Percentiles rank a stretch among this genome's conserved stretches.
phyloP scores from a whole-genome alignment of 495 filamentous ascomycete species.

The Polyplosphaeria fusca region DNA sequence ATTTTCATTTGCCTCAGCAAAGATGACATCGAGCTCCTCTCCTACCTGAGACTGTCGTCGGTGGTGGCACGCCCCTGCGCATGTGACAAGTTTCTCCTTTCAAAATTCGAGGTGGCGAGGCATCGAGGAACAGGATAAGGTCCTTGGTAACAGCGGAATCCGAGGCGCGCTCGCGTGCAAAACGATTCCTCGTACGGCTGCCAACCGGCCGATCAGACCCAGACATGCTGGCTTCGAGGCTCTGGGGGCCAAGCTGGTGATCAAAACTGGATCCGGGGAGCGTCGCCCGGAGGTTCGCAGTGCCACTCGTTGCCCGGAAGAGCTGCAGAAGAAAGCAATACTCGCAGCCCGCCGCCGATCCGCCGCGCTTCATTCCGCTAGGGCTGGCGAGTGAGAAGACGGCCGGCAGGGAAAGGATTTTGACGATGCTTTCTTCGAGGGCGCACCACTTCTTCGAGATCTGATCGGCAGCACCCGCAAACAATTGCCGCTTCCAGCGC shows the following conservation, averaged over 20 bases:
- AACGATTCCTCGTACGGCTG: not conserved
- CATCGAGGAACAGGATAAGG: no score
- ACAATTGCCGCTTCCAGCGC: conserved; percentile 4
- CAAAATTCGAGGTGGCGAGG: no score
- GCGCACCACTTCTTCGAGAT: not conserved
- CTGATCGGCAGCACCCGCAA: conserved; percentile 1
- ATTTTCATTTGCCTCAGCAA: not conserved
- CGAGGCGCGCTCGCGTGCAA: not conserved
- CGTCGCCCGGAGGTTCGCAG: not conserved
- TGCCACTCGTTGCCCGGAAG: not conserved
- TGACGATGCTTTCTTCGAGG: not conserved
- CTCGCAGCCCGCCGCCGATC: not conserved
- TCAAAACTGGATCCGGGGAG: conserved; percentile 11
- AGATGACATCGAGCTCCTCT: not conserved
- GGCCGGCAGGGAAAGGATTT: not conserved
- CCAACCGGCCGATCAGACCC: not conserved
- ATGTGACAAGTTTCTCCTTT: conserved; percentile 3
- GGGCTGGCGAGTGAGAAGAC: not conserved
- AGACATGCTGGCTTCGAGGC: conserved; percentile 2
- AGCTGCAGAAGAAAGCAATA: not conserved
- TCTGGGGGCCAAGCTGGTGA: not conserved
- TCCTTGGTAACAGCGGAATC: no score
- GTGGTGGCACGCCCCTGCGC: not conserved
- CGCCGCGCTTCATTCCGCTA: not conserved
- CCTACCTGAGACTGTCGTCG: not conserved